Conservation (phyloP, 2,329 filamentous ascomycete genomes). For the Penicillium occitanis region DNA sequence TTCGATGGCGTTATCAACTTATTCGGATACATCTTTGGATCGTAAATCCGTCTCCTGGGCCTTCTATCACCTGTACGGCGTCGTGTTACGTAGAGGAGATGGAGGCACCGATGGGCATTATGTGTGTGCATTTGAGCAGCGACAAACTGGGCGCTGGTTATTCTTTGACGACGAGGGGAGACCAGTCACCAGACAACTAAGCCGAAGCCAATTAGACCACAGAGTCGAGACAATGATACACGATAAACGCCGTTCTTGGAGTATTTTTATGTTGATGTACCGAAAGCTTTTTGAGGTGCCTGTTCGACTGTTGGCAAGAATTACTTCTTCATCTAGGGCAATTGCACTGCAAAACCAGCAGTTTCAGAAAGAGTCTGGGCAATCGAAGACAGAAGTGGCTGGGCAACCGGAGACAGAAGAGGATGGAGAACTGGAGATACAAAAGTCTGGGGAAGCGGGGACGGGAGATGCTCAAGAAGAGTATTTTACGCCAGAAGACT, state of each 20-base stretch:
- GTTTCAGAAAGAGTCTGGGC: background rate
- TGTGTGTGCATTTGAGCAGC: conserved; percentile 25
- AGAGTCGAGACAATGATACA: background rate
- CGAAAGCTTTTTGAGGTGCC: background rate
- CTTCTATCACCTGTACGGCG: conserved; percentile 30
- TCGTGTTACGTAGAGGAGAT: conserved; percentile 27
- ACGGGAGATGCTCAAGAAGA: background rate
- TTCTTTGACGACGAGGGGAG: background rate
- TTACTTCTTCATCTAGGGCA: background rate
- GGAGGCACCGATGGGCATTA: conserved; percentile 27
- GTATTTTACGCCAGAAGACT: background rate
- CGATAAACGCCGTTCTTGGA: background rate
- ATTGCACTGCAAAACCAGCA: background rate
- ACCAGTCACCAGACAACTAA: background rate
- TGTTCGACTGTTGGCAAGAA: background rate
- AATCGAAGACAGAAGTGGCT: background rate
- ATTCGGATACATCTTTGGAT: background rate
- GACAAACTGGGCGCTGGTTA: conserved; percentile 7
- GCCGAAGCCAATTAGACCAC: background rate
- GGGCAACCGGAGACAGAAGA: background rate
- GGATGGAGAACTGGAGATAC: background rate
- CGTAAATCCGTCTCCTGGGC: conserved; percentile 5
- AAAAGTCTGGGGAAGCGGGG: background rate
- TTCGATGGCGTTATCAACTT: conserved; percentile 1
- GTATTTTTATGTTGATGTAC: conserved; percentile 10